Evolutionary conservation across 192 early-diverging fungal species (phyloP).

Genomic region (Radiomyces spectabilis): DNA sequence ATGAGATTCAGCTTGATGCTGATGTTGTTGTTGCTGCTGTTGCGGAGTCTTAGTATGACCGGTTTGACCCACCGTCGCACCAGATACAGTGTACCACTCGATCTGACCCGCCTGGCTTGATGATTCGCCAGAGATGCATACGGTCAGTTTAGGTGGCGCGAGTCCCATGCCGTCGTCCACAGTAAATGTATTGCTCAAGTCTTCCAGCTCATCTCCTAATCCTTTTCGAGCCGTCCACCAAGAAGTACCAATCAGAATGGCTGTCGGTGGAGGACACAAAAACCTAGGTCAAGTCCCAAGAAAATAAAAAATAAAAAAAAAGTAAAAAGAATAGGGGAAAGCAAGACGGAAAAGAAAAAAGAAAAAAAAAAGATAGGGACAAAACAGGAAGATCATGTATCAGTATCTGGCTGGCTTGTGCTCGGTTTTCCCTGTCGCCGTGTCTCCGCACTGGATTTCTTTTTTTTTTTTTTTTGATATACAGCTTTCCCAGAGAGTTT

Average conservation of each 20-base stretch:
- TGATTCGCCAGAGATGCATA: slow-evolving; percentile 52
- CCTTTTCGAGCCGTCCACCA: slow-evolving; percentile 50
- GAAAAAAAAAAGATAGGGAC: background rate
- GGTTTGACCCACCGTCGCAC: slow-evolving; percentile 17
- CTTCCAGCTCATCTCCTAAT: too few species aligned
- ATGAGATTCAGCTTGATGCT: background rate
- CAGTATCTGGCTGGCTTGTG: too few species aligned
- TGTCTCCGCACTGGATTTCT: too few species aligned
- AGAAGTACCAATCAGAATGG: slow-evolving; percentile 63
- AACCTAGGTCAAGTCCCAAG: slow-evolving; percentile 39
- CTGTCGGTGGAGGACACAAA: slow-evolving; percentile 77
- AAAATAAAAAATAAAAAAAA: slow-evolving; percentile 3
- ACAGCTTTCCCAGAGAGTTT: too few species aligned
- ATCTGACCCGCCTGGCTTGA: slow-evolving; percentile 42
- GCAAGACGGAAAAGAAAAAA: background rate
- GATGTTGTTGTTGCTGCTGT: background rate
- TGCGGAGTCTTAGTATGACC: slow-evolving; percentile 5
- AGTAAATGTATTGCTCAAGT: too few species aligned
- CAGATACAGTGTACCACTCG: slow-evolving; percentile 45
- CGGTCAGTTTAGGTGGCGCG: slow-evolving; percentile 42
- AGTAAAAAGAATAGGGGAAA: background rate
- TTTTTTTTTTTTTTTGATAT: background rate
- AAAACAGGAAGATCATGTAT: too few species aligned
- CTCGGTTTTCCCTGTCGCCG: too few species aligned
- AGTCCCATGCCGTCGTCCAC: background rate